Percentiles rank a stretch among this genome's conserved stretches.
These are phyloP conservation scores for Saccharomyces eubayanus DNA, from an alignment of 805 yeast genomes.

Conservation along the genomic window DNA sequence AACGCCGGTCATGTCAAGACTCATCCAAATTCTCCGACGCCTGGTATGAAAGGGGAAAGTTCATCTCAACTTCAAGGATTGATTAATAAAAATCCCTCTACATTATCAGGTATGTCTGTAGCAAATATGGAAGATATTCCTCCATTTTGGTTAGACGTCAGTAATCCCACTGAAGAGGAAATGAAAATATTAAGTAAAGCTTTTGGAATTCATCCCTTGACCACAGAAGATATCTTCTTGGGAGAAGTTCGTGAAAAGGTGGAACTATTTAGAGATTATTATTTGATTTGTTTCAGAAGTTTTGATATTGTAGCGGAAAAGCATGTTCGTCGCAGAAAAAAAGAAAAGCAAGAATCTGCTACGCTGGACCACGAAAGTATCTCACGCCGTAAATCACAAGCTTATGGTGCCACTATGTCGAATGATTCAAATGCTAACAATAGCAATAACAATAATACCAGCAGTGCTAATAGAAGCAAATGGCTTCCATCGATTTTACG, in stretches of 20 bases:
- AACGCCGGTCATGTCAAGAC: not conserved
- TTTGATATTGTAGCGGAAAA: conserved; percentile 75
- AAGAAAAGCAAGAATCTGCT: conserved; percentile 30
- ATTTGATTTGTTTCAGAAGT: conserved; percentile 81
- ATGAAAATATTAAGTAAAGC: conserved; percentile 87
- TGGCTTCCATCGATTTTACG: conserved; percentile 15
- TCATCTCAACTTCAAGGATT: conserved; percentile 4
- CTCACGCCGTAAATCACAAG: not conserved
- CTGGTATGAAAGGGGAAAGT: not conserved
- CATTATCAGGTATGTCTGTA: conserved; percentile 4
- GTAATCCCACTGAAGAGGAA: conserved; percentile 92
- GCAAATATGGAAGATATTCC: conserved; percentile 34
- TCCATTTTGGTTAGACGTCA: conserved; percentile 90
- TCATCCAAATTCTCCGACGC: not conserved
- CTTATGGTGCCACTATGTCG: not conserved
- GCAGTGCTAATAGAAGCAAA: conserved; percentile 1
- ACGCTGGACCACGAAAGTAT: not conserved
- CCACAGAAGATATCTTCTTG: conserved; percentile 87
- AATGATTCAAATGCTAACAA: conserved; percentile 1
- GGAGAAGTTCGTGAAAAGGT: conserved; percentile 95
- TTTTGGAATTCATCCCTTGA: conserved; percentile 91
- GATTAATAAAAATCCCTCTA: conserved; percentile 10
- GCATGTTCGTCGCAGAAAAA: conserved; percentile 42
- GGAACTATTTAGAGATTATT: conserved; percentile 83
- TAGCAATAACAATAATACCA: conserved; percentile 2